A percentile compares a stretch with the other conserved stretches of the same genome.
phyloP scores from a whole-genome alignment of 441 rosid species.

The Euphorbia celastroides region DNA sequence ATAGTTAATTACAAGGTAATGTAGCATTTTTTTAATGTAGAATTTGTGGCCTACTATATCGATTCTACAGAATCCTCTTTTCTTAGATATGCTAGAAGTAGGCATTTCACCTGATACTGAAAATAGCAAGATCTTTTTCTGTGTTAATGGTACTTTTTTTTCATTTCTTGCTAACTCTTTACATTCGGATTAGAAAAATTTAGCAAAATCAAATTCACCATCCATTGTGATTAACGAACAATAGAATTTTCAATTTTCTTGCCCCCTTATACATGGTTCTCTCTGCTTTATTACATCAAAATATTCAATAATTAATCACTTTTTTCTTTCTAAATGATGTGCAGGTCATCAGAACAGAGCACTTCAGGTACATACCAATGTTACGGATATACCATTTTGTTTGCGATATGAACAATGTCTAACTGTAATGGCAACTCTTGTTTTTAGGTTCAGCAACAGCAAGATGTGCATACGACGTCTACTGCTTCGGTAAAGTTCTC shows the following conservation, averaged over 20 bases:
- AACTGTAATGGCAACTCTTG: neutral
- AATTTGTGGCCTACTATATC: neutral
- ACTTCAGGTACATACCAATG: slow-evolving; percentile 49
- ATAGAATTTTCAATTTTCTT: neutral
- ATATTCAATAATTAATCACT: slow-evolving; percentile 18
- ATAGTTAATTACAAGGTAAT: too few species aligned
- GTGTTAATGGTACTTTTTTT: neutral
- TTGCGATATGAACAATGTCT: neutral
- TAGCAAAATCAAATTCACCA: neutral
- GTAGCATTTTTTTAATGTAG: too few species aligned
- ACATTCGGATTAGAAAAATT: neutral
- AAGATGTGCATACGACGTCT: slow-evolving; percentile 74
- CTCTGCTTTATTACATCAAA: neutral
- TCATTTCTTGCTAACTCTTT: neutral
- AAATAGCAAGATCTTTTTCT: neutral
- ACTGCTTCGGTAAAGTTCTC: slow-evolving; percentile 93
- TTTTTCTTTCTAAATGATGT: slow-evolving; percentile 17
- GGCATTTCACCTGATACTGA: neutral
- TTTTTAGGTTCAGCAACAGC: slow-evolving; percentile 50
- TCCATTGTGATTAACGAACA: neutral
- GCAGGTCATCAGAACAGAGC: slow-evolving; percentile 74
- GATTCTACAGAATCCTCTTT: neutral
- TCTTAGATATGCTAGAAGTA: neutral
- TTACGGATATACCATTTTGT: too few species aligned
- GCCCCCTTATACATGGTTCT: neutral